Evolutionary conservation across 306 rosid species (phyloP), one percentile per base, ranked within the genome.

Genomic region (Myrica gale): DNA sequence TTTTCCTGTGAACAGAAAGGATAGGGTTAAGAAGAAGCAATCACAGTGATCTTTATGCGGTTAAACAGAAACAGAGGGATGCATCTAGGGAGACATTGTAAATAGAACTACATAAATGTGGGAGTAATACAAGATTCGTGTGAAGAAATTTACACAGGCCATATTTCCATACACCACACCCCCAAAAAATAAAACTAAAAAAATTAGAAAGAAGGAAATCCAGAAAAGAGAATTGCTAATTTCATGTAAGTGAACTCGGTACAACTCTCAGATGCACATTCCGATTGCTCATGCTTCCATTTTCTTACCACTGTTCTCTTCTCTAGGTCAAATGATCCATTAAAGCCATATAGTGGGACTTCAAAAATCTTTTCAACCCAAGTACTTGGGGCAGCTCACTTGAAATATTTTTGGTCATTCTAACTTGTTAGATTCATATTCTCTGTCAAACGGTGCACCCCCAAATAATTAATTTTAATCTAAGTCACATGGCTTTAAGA

Each of bases 1-100:
- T 90, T 74, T 50, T 89, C 91, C 93, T 94, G 82, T 81, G 70
- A 60, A 84, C 66, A 70, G 57, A 69, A 75, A 77, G 32, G 32
- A 26, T 26, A 26, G 32, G 32, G 32, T 26, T 26, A 1, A 26
- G 20, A 74, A 9, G 61, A 41, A 61, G 53, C 19, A 39, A n/a
- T 66, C 50, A 16, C 47, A 61, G 77, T 57, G 41, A 75, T 20
- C 32, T 51, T 52, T 16, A 62, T 48, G 32, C 37, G 69, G 63
- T 17, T 20, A 37, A 68, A 67, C 58, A 58, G 41, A 71, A 45
- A 13, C 15, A 51, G 39, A 15, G 2, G 16, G 13, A 51, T 37
- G 51, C 65, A 55, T 11, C 21, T 54, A 15, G 54, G 9, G 69
- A 69, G 57, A 74, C 44, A 6, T n/a, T 19, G 60, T 23, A 54